These are phyloP conservation scores for Phytophthora melonis DNA, from an alignment of 352 stramenopile species.

Conservation along the genomic window DNA sequence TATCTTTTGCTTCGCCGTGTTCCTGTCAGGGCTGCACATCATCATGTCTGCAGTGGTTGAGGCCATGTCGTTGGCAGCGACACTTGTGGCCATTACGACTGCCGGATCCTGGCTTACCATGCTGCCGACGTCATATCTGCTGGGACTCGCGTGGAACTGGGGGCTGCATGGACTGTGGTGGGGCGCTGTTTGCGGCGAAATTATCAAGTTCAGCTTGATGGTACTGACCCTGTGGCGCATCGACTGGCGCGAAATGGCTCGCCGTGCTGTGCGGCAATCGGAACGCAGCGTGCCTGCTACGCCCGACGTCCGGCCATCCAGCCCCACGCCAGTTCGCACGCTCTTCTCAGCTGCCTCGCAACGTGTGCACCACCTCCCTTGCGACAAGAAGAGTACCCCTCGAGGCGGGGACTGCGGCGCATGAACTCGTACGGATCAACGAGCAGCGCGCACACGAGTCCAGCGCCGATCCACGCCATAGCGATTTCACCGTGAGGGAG, in stretches of 20 bases:
- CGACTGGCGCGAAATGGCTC: slow-evolving; percentile 80
- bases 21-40: slow-evolving; percentile 79
- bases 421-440: slow-evolving; percentile 32
- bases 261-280: slow-evolving; percentile 68
- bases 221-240: slow-evolving; percentile 62
- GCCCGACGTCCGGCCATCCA: slow-evolving; percentile 45
- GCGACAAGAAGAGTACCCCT: slow-evolving; percentile 23
- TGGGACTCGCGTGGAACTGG: slow-evolving; percentile 61
- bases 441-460: slow-evolving; percentile 22
- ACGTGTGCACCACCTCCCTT: slow-evolving; percentile 28
- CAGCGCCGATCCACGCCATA: slow-evolving; percentile 27
- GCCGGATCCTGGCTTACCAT: slow-evolving; percentile 80
- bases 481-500: slow-evolving; percentile 20
- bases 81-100: slow-evolving; percentile 72
- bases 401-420: slow-evolving; percentile 15
- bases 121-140: slow-evolving; percentile 66
- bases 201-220: slow-evolving; percentile 81
- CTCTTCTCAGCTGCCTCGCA: slow-evolving; percentile 34
- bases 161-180: slow-evolving; percentile 78
- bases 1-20: slow-evolving; percentile 80
- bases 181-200: slow-evolving; percentile 75
- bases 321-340: slow-evolving; percentile 44
- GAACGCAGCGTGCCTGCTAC: slow-evolving; percentile 49
- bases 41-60: slow-evolving; percentile 84
- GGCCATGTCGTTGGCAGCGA: slow-evolving; percentile 82